A percentile compares a stretch with the other conserved stretches of the same genome.
phyloP scores from a whole-genome alignment of 228 moss, liverwort and hornwort species.

The Sphagnum magellanicum region DNA sequence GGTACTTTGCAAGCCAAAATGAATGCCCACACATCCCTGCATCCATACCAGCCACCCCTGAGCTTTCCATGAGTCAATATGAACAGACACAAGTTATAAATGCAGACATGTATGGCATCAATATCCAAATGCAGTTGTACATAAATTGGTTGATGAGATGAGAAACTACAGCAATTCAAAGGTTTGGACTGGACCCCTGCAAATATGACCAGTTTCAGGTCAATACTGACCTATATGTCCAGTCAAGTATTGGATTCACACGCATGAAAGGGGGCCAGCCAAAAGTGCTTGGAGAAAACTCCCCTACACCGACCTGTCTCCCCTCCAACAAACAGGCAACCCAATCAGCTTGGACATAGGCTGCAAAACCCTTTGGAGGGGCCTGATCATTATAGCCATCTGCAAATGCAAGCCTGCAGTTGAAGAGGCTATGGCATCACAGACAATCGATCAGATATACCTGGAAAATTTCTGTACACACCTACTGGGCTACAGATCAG shows the following conservation, averaged over 20 bases:
- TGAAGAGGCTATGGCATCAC: background rate
- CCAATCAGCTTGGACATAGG: no score
- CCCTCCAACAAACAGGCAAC: background rate
- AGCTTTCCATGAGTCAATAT: background rate
- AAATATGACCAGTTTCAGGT: no score
- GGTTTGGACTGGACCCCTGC: no score
- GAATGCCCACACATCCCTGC: constrained; percentile 32
- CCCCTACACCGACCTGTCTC: constrained; percentile 20
- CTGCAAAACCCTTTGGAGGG: no score
- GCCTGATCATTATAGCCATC: background rate
- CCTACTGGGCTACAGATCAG: no score
- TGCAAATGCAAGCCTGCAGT: background rate
- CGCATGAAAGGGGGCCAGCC: constrained; percentile 33
- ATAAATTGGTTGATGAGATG: no score
- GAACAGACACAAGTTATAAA: background rate
- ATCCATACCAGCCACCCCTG: no score
- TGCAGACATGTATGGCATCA: background rate
- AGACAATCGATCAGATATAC: no score
- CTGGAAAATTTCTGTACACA: no score
- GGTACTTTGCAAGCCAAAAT: constrained; percentile 23
- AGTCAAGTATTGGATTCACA: constrained; percentile 30
- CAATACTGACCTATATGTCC: constrained; percentile 19
- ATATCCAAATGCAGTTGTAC: no score
- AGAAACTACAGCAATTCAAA: no score
- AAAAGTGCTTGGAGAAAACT: constrained; percentile 26